These are phyloP conservation scores for Mortierella alpina DNA, from an alignment of 192 early-diverging fungal species.

Conservation along the genomic window DNA sequence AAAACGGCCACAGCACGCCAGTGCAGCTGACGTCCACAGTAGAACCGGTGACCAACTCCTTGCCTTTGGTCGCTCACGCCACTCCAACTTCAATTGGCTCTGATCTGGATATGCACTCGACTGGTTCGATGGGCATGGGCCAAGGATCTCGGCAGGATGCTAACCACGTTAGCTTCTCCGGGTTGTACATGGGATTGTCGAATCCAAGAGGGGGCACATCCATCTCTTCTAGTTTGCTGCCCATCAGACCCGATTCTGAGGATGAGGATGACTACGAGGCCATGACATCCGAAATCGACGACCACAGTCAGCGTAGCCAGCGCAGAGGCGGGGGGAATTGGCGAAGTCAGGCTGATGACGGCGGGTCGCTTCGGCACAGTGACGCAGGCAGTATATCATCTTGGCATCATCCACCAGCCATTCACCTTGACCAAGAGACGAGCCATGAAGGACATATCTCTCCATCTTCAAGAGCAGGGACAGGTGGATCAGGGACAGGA, in stretches of 20 bases:
- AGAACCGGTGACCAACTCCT: no score
- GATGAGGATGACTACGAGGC: conserved; percentile 16
- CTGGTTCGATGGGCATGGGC: not conserved
- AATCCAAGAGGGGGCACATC: conserved; percentile 27
- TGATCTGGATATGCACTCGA: not conserved
- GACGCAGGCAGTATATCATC: no score
- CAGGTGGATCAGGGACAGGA: no score
- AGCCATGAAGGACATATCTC: no score
- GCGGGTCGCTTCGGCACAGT: no score
- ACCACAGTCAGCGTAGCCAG: not conserved
- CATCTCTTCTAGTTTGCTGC: conserved; percentile 26
- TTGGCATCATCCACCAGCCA: no score
- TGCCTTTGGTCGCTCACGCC: not conserved
- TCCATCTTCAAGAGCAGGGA: no score
- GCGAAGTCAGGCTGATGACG: no score
- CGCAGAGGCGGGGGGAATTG: not conserved
- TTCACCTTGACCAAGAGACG: no score
- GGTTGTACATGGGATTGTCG: not conserved
- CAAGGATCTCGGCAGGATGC: conserved; percentile 7
- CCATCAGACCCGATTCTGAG: conserved; percentile 28
- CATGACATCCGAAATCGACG: not conserved
- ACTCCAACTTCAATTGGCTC: not conserved
- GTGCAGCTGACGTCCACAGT: no score
- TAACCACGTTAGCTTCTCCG: not conserved
- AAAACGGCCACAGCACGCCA: no score